These are phyloP conservation scores for Magnaporthiopsis poae DNA, from an alignment of 2,329 filamentous ascomycete species.

Conservation along the genomic window DNA sequence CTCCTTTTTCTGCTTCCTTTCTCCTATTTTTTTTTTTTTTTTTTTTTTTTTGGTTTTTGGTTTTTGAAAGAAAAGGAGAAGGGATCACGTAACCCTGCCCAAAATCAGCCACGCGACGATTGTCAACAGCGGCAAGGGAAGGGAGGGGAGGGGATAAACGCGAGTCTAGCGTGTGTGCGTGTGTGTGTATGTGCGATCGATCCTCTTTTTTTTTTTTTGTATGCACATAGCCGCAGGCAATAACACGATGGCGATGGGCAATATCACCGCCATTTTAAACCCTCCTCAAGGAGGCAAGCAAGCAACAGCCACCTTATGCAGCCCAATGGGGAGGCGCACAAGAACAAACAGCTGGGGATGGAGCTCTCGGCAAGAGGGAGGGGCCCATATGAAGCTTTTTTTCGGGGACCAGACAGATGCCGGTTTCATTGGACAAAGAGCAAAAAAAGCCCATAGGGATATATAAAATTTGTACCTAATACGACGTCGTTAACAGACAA, in stretches of 20 bases:
- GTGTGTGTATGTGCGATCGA: neutral
- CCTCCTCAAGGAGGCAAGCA: neutral
- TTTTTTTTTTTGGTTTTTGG: too few relatives aligned
- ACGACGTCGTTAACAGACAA: neutral
- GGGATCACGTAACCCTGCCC: too few relatives aligned
- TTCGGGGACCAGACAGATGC: too few relatives aligned
- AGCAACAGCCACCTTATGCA: neutral
- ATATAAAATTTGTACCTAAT: neutral
- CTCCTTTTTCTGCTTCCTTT: too few relatives aligned
- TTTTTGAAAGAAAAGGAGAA: too few relatives aligned
- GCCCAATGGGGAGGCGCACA: too few relatives aligned
- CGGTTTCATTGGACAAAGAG: neutral
- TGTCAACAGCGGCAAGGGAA: too few relatives aligned
- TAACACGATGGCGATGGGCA: neutral
- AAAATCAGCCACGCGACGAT: too few relatives aligned
- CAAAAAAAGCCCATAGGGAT: neutral
- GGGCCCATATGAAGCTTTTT: too few relatives aligned
- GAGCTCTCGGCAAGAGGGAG: too few relatives aligned
- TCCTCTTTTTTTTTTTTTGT: neutral
- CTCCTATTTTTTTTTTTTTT: too few relatives aligned
- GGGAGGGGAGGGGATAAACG: neutral
- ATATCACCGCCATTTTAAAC: neutral
- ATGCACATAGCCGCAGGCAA: neutral
- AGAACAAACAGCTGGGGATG: too few relatives aligned
- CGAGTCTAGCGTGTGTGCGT: neutral